Base-by-base conservation (phyloP, 129 eudicot genomes). In the Helianthus tuberosus region DNA sequence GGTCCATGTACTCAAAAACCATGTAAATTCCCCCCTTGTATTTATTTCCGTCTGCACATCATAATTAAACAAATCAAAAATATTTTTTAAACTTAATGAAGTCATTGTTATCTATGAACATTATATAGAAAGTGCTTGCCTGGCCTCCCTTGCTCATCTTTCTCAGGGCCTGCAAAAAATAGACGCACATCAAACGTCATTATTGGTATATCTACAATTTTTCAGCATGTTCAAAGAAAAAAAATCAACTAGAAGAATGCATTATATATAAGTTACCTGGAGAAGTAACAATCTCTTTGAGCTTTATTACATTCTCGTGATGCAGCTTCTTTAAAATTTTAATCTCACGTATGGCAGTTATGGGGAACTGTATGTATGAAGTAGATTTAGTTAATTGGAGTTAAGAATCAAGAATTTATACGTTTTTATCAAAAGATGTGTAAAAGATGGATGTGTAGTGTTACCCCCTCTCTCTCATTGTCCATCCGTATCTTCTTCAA, bases 1-100 rank as follows among this genome's bases (percentile, higher is more conserved):
- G 98, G 84, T 93, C 98, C 98, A 93, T 93, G 86, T 93, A 93
- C 86, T 93, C 97, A 75, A 93, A 93, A 58, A 93, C 98, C 97
- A 90, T 86, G 84, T 93, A 93, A 55, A 93, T 88, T 43, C 82
- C 86, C 14, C 98, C 96, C 65, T 88, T 93, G 68, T 90, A 88
- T 84, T 87, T 93, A 53, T 82, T 89, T 47, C 86, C 84, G 53
- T 89, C 96, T 93, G 90, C 66, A 69, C 23, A 65, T 69, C 0
- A 52, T 41, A 59, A 38, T 59, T 29, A 52, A 77, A 11, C 72
- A 78, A 62, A 71, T 78, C 39, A 71, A 77, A 20, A 20, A 29
- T 27, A 25, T 25, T 13, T 13, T 43, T 7, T 6, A 43, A 43
- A 43, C 47, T 43, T 43, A 2, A 43, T 9, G 47, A 43, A 0